Conservation (phyloP, 257 asterid species). For the Ilex aquifolium region DNA sequence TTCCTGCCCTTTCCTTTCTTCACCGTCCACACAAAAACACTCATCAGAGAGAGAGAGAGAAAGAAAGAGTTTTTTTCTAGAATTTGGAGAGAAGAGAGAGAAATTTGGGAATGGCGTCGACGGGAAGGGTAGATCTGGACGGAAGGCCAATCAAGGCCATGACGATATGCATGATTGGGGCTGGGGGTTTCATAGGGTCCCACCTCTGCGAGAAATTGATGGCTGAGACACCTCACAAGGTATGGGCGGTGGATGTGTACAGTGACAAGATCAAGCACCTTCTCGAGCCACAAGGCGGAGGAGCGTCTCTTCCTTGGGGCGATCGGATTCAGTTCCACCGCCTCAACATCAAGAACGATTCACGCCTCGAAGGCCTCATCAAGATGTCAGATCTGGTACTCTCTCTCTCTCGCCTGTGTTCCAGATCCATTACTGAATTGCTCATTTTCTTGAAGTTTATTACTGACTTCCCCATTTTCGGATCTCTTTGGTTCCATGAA, state of each 20-base stretch:
- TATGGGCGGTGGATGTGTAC: slow-evolving; percentile 79
- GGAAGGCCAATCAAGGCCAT: slow-evolving; percentile 68
- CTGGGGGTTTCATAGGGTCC: slow-evolving; percentile 96
- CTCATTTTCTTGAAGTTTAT: neutral
- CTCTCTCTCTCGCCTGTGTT: slow-evolving; percentile 1
- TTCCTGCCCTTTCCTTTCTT: too few species aligned
- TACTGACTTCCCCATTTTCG: too few species aligned
- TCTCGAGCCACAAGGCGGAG: slow-evolving; percentile 44
- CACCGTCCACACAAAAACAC: too few species aligned
- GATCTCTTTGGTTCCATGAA: too few species aligned
- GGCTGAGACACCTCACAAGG: slow-evolving; percentile 74
- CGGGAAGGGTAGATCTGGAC: slow-evolving; percentile 80
- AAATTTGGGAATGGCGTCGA: slow-evolving; percentile 38
- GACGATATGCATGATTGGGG: slow-evolving; percentile 92
- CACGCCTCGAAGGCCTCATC: slow-evolving; percentile 95
- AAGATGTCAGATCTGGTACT: slow-evolving; percentile 93
- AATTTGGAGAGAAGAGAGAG: neutral
- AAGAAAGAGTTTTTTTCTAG: too few species aligned
- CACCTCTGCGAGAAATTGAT: slow-evolving; percentile 87
- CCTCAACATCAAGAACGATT: slow-evolving; percentile 81
- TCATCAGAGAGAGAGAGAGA: too few species aligned
- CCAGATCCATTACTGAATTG: slow-evolving; percentile 2
- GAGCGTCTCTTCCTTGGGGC: slow-evolving; percentile 29
- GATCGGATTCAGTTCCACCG: slow-evolving; percentile 91
- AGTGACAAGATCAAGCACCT: slow-evolving; percentile 82